Conservation (phyloP, 2,329 filamentous ascomycete genomes). For the Rhytidhysteron rufulum region DNA sequence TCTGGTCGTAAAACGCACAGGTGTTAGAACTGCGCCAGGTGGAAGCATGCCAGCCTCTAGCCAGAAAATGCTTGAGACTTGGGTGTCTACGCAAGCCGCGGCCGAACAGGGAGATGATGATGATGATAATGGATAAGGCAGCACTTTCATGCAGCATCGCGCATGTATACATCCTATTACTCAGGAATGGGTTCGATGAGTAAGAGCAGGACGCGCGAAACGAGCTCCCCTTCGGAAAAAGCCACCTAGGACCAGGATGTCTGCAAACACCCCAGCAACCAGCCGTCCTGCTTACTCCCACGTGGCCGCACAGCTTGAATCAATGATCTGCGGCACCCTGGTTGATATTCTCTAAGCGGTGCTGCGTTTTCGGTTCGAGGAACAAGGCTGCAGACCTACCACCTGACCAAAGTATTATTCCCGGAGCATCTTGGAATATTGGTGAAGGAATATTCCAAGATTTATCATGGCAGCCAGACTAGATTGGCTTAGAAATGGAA, state of each 20-base stretch:
- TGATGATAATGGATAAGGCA: slow-evolving; percentile 28
- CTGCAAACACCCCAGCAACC: background rate
- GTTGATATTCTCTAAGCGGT: background rate
- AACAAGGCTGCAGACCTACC: background rate
- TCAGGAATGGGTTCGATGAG: slow-evolving; percentile 1
- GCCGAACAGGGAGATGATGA: slow-evolving; percentile 30
- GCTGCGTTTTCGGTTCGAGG: background rate
- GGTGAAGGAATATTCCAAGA: no score
- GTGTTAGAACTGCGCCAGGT: slow-evolving; percentile 20
- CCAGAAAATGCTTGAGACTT: slow-evolving; percentile 40
- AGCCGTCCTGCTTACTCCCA: slow-evolving; percentile 1
- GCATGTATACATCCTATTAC: slow-evolving; percentile 3
- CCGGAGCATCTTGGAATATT: no score
- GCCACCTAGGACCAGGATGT: background rate
- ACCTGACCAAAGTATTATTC: no score
- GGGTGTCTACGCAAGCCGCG: slow-evolving; percentile 41
- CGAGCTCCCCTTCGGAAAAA: no score
- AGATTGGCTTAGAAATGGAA: no score
- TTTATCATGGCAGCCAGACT: no score
- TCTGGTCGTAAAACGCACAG: slow-evolving; percentile 76
- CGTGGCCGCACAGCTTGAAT: slow-evolving; percentile 3
- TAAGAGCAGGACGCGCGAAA: background rate
- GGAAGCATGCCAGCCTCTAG: slow-evolving; percentile 20
- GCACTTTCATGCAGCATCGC: background rate
- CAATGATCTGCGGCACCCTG: slow-evolving; percentile 1